Conservation (phyloP, 495 filamentous ascomycete genomes). For the Pyrenopolyporus hunteri region DNA sequence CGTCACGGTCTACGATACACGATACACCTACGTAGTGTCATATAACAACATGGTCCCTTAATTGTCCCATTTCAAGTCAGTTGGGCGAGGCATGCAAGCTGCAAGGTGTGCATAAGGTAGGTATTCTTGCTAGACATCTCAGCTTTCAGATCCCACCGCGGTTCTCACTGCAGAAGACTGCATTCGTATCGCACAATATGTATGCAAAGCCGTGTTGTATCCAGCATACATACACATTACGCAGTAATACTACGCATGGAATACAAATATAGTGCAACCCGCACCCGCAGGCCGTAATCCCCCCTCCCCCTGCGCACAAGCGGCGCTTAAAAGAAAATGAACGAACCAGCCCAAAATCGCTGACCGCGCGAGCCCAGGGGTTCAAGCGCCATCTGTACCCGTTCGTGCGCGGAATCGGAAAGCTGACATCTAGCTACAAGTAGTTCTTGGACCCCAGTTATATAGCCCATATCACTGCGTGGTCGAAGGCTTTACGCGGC, state of each 20-base stretch:
- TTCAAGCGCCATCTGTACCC: constrained; percentile 10
- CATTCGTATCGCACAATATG: constrained; percentile 1
- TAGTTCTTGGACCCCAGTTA: constrained; percentile 13
- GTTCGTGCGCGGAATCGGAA: constrained; percentile 17
- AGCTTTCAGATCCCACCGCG: neutral
- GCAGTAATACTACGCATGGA: neutral
- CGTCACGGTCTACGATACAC: no score
- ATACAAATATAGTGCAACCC: constrained; percentile 16
- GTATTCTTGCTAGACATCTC: neutral
- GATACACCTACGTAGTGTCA: no score
- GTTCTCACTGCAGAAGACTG: constrained; percentile 16
- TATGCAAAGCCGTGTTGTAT: constrained; percentile 13
- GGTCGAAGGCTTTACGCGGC: constrained; percentile 28
- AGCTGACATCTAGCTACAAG: neutral
- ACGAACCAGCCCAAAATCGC: constrained; percentile 11
- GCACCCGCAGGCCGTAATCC: constrained; percentile 15
- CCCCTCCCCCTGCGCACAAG: constrained; percentile 12
- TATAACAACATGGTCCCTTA: no score
- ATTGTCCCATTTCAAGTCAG: no score
- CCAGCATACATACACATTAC: no score
- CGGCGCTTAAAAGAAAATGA: constrained; percentile 36
- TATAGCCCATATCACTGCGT: no score
- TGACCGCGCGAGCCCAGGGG: neutral
- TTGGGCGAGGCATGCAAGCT: neutral
- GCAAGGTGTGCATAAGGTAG: constrained; percentile 8